Conservation (phyloP, 73 alveolate genomes). For the Paramecium sexaurelia region DNA sequence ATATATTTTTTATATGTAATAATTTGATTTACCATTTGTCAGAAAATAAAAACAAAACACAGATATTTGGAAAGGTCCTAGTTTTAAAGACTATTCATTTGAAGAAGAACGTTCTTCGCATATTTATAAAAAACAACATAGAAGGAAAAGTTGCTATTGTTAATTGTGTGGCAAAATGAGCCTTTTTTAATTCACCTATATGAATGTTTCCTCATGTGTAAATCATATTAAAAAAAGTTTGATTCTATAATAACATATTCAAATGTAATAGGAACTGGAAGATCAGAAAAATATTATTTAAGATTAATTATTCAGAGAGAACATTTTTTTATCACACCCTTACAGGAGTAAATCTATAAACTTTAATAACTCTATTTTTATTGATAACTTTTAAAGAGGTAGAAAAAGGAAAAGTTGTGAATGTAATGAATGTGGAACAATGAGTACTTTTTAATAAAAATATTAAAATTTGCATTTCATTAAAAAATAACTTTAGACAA, state of each 20-base stretch:
- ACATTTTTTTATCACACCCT: not conserved
- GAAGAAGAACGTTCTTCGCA: slow-evolving; percentile 21
- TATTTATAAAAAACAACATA: not conserved
- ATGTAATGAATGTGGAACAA: not conserved
- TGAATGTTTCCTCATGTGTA: slow-evolving; percentile 25
- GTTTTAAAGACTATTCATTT: not conserved
- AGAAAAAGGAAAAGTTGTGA: not conserved
- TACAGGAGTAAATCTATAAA: not conserved
- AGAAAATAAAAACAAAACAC: not conserved
- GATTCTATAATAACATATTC: not conserved
- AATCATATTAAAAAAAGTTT: not conserved
- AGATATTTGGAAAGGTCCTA: not conserved
- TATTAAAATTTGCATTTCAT: not conserved
- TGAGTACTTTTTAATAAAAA: slow-evolving; percentile 3
- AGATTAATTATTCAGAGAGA: not conserved
- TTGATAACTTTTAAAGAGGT: not conserved
- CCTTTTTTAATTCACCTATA: not conserved
- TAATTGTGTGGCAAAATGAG: slow-evolving; percentile 17
- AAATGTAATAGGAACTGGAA: not conserved
- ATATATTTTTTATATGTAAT: not conserved
- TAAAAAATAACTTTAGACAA: not conserved
- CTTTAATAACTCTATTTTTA: not conserved
- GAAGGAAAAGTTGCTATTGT: slow-evolving; percentile 31
- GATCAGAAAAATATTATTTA: not conserved
- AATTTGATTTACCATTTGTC: not conserved